Evolutionary conservation across 2,329 filamentous ascomycete genomes (phyloP).

Genomic region (Fusarium napiforme): DNA sequence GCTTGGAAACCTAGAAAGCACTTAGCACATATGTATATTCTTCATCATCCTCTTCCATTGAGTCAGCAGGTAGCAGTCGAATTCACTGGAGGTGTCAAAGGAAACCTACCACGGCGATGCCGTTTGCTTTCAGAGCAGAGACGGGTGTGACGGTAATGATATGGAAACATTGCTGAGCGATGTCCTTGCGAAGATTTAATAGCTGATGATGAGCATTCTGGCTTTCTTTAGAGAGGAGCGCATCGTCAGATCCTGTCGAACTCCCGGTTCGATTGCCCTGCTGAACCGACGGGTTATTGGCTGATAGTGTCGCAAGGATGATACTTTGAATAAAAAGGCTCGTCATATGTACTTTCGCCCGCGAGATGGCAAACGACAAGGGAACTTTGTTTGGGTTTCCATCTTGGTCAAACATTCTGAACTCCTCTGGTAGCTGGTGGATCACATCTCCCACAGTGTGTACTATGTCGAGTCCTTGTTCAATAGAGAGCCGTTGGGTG

Average conservation of each 20-base stretch:
- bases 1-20: not conserved
- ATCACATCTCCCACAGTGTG: not conserved
- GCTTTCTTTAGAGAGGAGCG: not conserved
- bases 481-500: not conserved
- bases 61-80: not conserved
- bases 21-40: not conserved
- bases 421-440: not conserved
- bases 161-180: not conserved
- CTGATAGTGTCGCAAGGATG: not conserved
- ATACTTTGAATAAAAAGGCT: not conserved
- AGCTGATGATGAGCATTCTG: not conserved
- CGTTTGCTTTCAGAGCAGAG: not conserved
- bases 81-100: not conserved
- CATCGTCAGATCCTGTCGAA: not conserved
- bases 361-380: not conserved
- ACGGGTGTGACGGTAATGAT: not conserved
- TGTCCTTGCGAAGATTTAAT: not conserved
- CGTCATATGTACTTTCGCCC: not conserved
- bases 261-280: fast-evolving
- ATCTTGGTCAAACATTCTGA: not conserved
- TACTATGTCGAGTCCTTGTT: not conserved
- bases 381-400: not conserved
- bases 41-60: not conserved
- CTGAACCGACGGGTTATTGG: not conserved
- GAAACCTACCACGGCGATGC: not conserved